Base-by-base conservation (phyloP, 2,329 filamentous ascomycete species). In the Fusarium buharicum region DNA sequence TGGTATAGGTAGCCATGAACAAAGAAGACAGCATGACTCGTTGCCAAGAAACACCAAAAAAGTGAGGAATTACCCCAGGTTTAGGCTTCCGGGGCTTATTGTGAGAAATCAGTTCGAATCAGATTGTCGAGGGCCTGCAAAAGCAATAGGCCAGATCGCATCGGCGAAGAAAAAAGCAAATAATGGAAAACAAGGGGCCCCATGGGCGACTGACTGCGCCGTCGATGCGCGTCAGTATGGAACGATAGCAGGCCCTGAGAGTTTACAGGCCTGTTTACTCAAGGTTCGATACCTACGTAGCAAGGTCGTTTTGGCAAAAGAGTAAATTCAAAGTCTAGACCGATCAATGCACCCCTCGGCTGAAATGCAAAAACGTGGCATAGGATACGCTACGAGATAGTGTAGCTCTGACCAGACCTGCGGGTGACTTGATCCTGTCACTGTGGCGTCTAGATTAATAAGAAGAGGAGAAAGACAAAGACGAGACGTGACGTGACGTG, bases 141-240 rank as follows among this genome's bases (percentile, higher is more conserved):
- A 36, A 38, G 27, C 36, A 43, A 57, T 17, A 16, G 10, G 6
- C n/a, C 22, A 38, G 41, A 38, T 30, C 24, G 16, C 22, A 4
- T 28, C n/a, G 20, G 38, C 28, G 33, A 36, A 28, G 48, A 41
- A 39, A 37, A 55, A 28, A 22, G 39, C 34, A 51, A 36, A 39
- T 10, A 58, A 22, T 30, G 37, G 36, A 41, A 31, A 37, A 46
- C 46, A 54, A 54, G 48, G 61, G 50, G 45, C 55, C n/a, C n/a
- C n/a, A n/a, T 14, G 14, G 36, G 18, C 28, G 51, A 51, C 60
- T 24, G 8, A 8, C 8, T 56, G 59, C 30, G 64, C 55, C 64
- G 39, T 63, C 43, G 40, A 18, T 28, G 45, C 40, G 61, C 55
- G 33, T 64, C 40, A 50, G 38, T 41, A 49, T 57, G 64, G 57